Evolutionary conservation across 2,329 filamentous ascomycete genomes (phyloP), one percentile per base, ranked within the genome.

Genomic region (Pyricularia grisea): DNA sequence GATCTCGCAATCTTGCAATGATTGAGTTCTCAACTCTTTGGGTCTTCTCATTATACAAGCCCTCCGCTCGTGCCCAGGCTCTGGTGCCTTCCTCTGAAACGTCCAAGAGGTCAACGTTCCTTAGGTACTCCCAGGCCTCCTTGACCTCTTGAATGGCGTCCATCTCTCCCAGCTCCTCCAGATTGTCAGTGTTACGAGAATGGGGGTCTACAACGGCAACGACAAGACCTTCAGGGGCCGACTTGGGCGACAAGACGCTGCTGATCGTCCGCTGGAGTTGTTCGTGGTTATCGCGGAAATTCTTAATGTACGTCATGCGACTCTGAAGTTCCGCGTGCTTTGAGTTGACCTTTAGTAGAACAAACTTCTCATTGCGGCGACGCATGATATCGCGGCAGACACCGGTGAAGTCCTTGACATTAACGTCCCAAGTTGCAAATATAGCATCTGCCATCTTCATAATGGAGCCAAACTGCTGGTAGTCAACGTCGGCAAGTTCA

Each of bases 11-110:
- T 68, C 93, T 88, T 42, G 95, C 93, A 77, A 99, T 99, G 79
- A 99, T 99, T 3, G 95, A 97, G 80, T 99, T 99, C 78, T 99
- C 95, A 4, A 99, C 95, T 70, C 95, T 89, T 23, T 95, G 94
- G 11, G 96, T 99, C 58, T 96, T 91, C 78, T 99, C 96, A 73
- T 97, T 98, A 83, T 99, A 99, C 58, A 92, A 90, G 73, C 94
- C 92, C 80, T 99, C 95, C 20, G 94, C 95, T 74, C 94, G 91
- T 58, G 93, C 92, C 93, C 96, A 99, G 71, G 90, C 86, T 71
- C 93, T 89, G 42, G 95, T 98, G 67, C 95, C 95, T 78, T 96
- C 92, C 0, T 89, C 86, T 5, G 94, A 92, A 5, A 97, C 93
- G 78, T 99, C 94, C 60, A 99, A 85, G 30, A 99, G 87, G 78